A percentile compares a stretch with the other conserved stretches of the same genome.
Evolutionary conservation across 2,329 filamentous ascomycete species (phyloP).

Genomic region (Curvularia sp.): DNA sequence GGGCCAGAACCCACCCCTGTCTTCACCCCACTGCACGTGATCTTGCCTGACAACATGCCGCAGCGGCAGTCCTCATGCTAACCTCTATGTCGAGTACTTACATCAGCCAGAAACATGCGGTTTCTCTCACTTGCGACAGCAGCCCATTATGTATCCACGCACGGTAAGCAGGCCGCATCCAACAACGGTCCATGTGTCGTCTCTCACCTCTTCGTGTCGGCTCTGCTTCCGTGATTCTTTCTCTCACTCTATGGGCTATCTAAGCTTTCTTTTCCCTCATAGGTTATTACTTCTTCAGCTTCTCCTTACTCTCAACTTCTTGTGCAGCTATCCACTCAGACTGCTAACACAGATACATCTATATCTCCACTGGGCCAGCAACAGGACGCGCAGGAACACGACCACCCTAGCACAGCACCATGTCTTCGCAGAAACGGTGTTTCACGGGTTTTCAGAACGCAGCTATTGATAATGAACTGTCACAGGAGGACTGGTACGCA

Average conservation of each 20-base stretch:
- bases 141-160: neutral
- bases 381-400: neutral
- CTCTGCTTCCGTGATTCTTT: neutral
- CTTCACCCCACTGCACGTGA: conserved; percentile 5
- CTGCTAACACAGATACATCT: neutral
- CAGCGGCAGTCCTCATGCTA: neutral
- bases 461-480: neutral
- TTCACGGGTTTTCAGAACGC: neutral
- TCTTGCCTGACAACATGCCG: neutral
- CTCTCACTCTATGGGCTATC: neutral
- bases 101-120: neutral
- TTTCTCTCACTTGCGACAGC: neutral
- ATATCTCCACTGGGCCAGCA: neutral
- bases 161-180: neutral
- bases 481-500: conserved; percentile 13
- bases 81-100: neutral
- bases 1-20: neutral
- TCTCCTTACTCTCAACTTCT: neutral
- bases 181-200: neutral
- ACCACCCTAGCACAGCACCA: neutral
- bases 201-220: neutral
- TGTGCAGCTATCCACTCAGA: neutral
- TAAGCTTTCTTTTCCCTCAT: neutral
- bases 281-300: neutral
- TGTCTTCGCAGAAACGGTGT: neutral